Base-by-base conservation (phyloP, 305 asterid genomes). In the Fraxinus sp. region DNA sequence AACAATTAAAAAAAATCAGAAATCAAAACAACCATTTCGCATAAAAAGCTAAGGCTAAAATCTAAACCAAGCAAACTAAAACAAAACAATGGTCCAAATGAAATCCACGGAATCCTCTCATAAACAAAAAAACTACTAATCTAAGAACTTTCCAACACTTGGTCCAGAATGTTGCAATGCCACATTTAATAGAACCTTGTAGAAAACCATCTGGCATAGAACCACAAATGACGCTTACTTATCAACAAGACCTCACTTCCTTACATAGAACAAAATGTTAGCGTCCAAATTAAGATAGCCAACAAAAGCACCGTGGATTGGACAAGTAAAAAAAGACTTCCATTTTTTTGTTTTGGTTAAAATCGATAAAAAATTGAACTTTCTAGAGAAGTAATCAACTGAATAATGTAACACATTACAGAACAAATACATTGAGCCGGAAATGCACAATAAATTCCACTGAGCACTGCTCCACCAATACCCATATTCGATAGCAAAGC, bases 241-340 rank as follows among this genome's bases (percentile, higher is more conserved):
- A 2, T 30, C 33, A 30, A 30, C 33, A 30, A 30, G 33, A 30
- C 3, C 33, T 30, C 33, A 30, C 33, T 30, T 30, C 33, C 33
- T 30, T 30, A 3, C 33, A 30, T 30, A 30, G 3, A 30, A 30
- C 33, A 30, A 30, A 30, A 30, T 30, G 33, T 30, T 30, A 30
- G 33, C 33, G 33, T 30, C 33, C 33, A 30, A 30, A 2, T 30
- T 30, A 30, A 30, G 33, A 30, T 30, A 30, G 33, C 33, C 33
- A 30, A 30, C 33, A 30, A 30, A 30, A 30, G 33, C 33, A 30
- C 33, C 33, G 33, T 30, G 33, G 33, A 30, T 30, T 30, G 33
- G 33, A 30, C 33, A 30, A 30, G 33, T 30, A 30, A 32, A 32
- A 32, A 32, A 32, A 91, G 81, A 93, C 94, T 94, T 93, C 35